A percentile compares a stretch with the other conserved stretches of the same genome.
phyloP scores from a whole-genome alignment of 139 green algal genomes.

The Haematococcus sp. region DNA sequence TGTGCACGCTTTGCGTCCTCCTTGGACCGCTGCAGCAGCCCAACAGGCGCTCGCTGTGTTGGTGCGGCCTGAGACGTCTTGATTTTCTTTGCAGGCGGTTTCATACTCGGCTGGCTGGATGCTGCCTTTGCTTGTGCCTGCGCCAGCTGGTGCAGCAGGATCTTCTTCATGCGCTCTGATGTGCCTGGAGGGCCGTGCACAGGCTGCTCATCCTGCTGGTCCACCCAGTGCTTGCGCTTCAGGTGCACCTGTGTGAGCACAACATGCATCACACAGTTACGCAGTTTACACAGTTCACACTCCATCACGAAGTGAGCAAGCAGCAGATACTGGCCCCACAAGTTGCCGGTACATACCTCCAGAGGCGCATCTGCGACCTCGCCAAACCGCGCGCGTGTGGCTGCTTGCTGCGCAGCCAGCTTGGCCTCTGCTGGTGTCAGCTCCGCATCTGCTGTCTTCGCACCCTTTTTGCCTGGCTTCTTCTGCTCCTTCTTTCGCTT shows the following conservation, averaged over 20 bases:
- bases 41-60: too few relatives aligned
- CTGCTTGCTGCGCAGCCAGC: slow-evolving; percentile 24
- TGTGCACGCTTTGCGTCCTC: too few relatives aligned
- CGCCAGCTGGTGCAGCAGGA: background rate
- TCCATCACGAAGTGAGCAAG: background rate
- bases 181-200: background rate
- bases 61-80: too few relatives aligned
- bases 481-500: slow-evolving; percentile 28
- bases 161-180: slow-evolving; percentile 6
- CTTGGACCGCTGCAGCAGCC: too few relatives aligned
- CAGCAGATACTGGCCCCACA: background rate
- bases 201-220: slow-evolving; percentile 4
- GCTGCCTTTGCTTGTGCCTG: background rate
- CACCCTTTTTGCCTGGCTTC: background rate
- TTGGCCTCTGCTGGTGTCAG: background rate
- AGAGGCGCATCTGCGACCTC: slow-evolving; percentile 27
- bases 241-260: slow-evolving; percentile 7
- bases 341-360: too few relatives aligned
- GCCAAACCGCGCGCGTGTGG: slow-evolving; percentile 25
- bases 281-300: background rate
- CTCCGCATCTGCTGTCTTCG: background rate
- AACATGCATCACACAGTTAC: background rate
- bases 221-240: slow-evolving; percentile 31
- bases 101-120: too few relatives aligned
- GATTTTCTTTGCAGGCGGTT: too few relatives aligned